These are phyloP conservation scores for Beauveria sp. DNA, from an alignment of 2,329 filamentous ascomycete genomes.

Conservation along the genomic window DNA sequence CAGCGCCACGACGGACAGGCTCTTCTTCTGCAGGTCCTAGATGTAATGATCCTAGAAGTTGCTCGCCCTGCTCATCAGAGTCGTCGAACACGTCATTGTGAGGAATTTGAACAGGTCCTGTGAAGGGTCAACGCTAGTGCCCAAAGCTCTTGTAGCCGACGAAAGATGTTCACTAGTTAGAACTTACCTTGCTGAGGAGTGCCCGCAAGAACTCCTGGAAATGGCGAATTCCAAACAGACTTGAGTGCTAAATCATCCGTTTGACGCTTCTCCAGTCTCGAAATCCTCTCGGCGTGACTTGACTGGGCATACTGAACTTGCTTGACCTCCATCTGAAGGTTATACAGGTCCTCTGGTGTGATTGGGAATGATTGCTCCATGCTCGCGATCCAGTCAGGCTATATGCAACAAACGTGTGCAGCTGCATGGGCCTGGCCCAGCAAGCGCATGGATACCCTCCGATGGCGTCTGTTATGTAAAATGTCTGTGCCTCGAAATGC, in stretches of 20 bases:
- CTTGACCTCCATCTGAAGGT: conserved; percentile 63
- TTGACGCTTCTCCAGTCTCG: conserved; percentile 57
- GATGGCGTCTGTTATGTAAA: not conserved
- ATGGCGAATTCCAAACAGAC: conserved; percentile 90
- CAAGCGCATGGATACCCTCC: not conserved
- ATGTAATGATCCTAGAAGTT: conserved; percentile 71
- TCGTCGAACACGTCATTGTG: conserved; percentile 81
- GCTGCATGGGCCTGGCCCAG: conserved; percentile 9
- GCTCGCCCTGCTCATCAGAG: conserved; percentile 80
- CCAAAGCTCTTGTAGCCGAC: not conserved
- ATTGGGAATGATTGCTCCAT: conserved; percentile 58
- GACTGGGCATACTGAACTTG: conserved; percentile 57
- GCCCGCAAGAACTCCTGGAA: conserved; percentile 74
- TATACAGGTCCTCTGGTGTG: conserved; percentile 57
- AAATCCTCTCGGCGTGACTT: conserved; percentile 54
- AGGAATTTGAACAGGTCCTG: conserved; percentile 73
- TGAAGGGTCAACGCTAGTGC: not conserved
- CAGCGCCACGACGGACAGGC: conserved; percentile 73
- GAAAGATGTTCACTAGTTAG: no score
- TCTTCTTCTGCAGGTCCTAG: conserved; percentile 77
- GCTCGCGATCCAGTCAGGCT: conserved; percentile 24
- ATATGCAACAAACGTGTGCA: not conserved
- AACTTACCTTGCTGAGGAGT: conserved; percentile 77
- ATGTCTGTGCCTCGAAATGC: not conserved
- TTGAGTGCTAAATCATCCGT: conserved; percentile 63